Evolutionary conservation across 2,329 filamentous ascomycete genomes (phyloP), one percentile per base, ranked within the genome.

Genomic region (Sclerotinia borealis): DNA sequence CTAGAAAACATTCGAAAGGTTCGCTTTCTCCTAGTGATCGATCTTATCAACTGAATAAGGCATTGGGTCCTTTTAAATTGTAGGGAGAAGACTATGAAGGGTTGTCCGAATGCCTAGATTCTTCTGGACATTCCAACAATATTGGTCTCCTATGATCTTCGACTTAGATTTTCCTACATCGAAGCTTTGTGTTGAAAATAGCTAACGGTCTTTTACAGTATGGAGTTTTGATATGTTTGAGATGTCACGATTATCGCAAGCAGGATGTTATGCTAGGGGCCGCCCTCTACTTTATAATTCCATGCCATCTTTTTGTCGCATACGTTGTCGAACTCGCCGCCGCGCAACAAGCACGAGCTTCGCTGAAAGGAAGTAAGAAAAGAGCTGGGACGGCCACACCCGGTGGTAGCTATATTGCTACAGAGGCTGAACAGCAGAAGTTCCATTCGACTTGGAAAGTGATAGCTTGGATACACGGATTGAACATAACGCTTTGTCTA

Each of bases 191-290:
- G 34, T 36, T 15, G 37, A 10, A 31, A 36, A 27, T n/a, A 62
- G 62, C 68, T 72, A 64, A 64, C 62, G 36, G 68, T 61, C 55
- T 36, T 19, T 25, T 50, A 41, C 8, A 75, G 90, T 99, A 99
- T 74, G 95, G 95, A 61, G 92, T 98, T 64, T 81, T 98, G 64
- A 96, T 99, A 68, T 97, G 93, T 74, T 80, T 99, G 65, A 86
- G 85, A 68, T 96, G 93, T 74, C 92, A 96, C 76, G 91, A 96
- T 76, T 96, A 95, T 74, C 86, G 89, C 63, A 84, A 82, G 63
- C 85, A 90, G 71, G 93, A 98, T 73, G 72, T 96, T 31, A 75
- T 89, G 47, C 83, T 93, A 49, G 93, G 92, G 22, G 80, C 89
- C 9, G 80, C 89, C 15, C 85, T 98, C 59, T 97, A 95, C 76